Percentiles rank a stretch among this genome's conserved stretches.
Conservation (phyloP, 257 asterid genomes). For the Fraxinus quadrangulata region DNA sequence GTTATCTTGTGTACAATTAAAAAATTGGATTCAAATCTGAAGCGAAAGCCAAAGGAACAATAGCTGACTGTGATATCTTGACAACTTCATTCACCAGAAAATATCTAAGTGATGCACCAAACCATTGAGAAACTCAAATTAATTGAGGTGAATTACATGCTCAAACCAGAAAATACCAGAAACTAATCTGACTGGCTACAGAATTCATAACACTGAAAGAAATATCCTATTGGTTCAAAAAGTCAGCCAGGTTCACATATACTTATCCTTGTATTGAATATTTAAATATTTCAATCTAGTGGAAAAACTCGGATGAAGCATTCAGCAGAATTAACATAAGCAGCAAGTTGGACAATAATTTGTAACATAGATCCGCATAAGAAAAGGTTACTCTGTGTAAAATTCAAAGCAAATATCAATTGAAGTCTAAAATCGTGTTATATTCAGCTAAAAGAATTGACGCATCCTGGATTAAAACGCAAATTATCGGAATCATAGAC, state of each 20-base stretch:
- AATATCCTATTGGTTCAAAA: not conserved
- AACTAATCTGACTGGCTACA: not conserved
- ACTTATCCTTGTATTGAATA: not conserved
- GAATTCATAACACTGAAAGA: not conserved
- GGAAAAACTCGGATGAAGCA: constrained; percentile 1
- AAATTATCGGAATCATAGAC: not conserved
- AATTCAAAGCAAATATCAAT: not conserved
- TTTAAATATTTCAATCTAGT: not conserved
- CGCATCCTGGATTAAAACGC: constrained; percentile 15
- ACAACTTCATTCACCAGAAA: not conserved
- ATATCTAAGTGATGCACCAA: not conserved
- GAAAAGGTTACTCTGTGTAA: not conserved
- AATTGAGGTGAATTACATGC: not conserved
- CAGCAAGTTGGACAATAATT: not conserved
- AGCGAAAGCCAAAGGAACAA: not conserved
- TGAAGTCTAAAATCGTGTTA: not conserved
- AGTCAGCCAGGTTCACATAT: not conserved
- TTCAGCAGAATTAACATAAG: constrained; percentile 14
- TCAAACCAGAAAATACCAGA: not conserved
- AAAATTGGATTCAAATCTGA: not conserved
- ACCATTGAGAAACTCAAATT: not conserved
- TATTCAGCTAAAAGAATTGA: constrained; percentile 13
- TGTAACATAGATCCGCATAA: not conserved
- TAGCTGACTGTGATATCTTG: not conserved
- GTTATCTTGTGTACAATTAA: not conserved